Evolutionary conservation across 2,329 filamentous ascomycete genomes (phyloP).

Genomic region (Fusarium subtropicale): DNA sequence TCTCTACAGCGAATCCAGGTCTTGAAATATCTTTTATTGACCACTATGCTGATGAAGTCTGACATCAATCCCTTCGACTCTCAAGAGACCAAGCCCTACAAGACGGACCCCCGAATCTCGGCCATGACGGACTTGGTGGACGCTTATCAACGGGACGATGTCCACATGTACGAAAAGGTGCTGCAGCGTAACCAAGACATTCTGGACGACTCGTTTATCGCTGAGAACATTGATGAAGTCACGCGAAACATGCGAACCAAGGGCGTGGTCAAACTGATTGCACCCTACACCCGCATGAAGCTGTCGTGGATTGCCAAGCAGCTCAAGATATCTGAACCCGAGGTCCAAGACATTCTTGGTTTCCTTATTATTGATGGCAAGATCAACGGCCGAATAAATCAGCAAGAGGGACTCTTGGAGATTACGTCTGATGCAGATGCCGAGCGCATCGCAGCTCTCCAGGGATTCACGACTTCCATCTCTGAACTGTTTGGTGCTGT

Average conservation of each 20-base stretch:
- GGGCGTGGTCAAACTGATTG: conserved; percentile 91
- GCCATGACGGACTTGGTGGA: conserved; percentile 98
- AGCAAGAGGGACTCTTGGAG: conserved; percentile 84
- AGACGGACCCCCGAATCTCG: conserved; percentile 91
- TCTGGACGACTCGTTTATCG: conserved; percentile 92
- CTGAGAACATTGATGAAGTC: conserved; percentile 98
- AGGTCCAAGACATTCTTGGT: conserved; percentile 95
- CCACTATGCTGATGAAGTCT: conserved; percentile 98
- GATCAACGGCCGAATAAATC: conserved; percentile 88
- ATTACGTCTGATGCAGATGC: conserved; percentile 80
- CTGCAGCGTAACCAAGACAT: conserved; percentile 90
- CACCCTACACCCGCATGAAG: conserved; percentile 93
- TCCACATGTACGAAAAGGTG: conserved; percentile 89
- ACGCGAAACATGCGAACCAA: conserved; percentile 98
- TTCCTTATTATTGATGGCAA: conserved; percentile 93
- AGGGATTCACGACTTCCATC: conserved; percentile 78
- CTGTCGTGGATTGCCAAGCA: conserved; percentile 88
- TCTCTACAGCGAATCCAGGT: conserved; percentile 97
- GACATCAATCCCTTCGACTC: conserved; percentile 99
- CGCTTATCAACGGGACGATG: conserved; percentile 94
- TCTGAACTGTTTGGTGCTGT: conserved; percentile 75
- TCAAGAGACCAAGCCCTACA: conserved; percentile 98
- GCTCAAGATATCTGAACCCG: conserved; percentile 84
- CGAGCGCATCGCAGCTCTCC: conserved; percentile 78
- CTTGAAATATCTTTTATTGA: conserved; percentile 94